A percentile compares a stretch with the other conserved stretches of the same genome.
These are phyloP conservation scores for Bisporella sp. DNA, from an alignment of 2,329 filamentous ascomycete genomes.

Conservation along the genomic window DNA sequence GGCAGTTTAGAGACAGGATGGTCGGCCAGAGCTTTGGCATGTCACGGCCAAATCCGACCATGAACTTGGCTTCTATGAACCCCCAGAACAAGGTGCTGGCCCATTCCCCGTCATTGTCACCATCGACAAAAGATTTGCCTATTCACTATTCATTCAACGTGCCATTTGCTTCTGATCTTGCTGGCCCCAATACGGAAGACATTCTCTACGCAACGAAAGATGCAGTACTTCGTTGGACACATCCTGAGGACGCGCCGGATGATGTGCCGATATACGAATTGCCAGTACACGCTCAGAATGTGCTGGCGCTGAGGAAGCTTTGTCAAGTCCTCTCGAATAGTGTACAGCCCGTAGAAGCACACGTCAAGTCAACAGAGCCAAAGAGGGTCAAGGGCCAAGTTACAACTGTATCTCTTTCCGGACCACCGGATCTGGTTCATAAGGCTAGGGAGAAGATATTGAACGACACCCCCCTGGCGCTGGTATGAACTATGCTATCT, in stretches of 20 bases:
- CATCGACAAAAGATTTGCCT: slow-evolving; percentile 64
- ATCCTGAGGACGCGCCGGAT: slow-evolving; percentile 79
- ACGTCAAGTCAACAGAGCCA: slow-evolving; percentile 75
- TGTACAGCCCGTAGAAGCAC: slow-evolving; percentile 68
- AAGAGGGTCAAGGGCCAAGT: slow-evolving; percentile 62
- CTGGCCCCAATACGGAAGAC: slow-evolving; percentile 88
- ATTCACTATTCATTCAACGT: slow-evolving; percentile 97
- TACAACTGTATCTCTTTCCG: slow-evolving; percentile 87
- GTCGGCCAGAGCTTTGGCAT: slow-evolving; percentile 57
- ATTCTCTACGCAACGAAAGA: slow-evolving; percentile 87
- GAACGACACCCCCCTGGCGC: slow-evolving; percentile 83
- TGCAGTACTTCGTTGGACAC: slow-evolving; percentile 87
- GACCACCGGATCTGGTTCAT: slow-evolving; percentile 79
- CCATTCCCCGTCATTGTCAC: slow-evolving; percentile 54
- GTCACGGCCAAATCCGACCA: slow-evolving; percentile 37
- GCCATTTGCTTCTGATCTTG: slow-evolving; percentile 86
- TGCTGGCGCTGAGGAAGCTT: slow-evolving; percentile 69
- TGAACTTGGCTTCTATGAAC: slow-evolving; percentile 38
- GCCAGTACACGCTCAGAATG: slow-evolving; percentile 84
- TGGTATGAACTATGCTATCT: slow-evolving; percentile 57
- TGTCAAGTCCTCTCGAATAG: slow-evolving; percentile 76
- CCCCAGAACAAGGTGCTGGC: slow-evolving; percentile 55
- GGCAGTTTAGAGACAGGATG: slow-evolving; percentile 66
- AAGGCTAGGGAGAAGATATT: slow-evolving; percentile 84
- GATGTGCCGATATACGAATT: slow-evolving; percentile 80